Percentiles rank a stretch among this genome's conserved stretches.
Conservation (phyloP, 1,139 yeast genomes). For the Pneumocystis carinii region DNA sequence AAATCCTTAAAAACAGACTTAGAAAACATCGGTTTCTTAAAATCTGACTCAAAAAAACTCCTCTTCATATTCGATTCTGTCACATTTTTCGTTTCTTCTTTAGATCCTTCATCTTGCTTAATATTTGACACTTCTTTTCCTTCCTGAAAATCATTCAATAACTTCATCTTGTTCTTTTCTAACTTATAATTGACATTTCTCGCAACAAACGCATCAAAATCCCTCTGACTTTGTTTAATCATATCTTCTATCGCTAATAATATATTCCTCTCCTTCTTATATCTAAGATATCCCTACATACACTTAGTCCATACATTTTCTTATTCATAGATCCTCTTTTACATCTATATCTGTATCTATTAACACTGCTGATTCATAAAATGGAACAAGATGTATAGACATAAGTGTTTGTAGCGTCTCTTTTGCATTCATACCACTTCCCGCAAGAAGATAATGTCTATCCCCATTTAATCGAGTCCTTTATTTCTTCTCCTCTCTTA, state of each 20-base stretch:
- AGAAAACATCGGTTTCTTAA: neutral
- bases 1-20: neutral
- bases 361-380: constrained; percentile 18
- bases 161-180: constrained; percentile 37
- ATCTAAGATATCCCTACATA: constrained; percentile 28
- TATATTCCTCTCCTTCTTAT: constrained; percentile 70
- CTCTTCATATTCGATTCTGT: neutral
- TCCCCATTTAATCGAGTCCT: constrained; percentile 16
- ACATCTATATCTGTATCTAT: constrained; percentile 21
- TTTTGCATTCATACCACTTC: constrained; percentile 79
- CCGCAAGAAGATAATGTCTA: constrained; percentile 66
- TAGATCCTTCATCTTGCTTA: constrained; percentile 31
- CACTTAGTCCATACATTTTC: neutral
- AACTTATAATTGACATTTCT: constrained; percentile 69
- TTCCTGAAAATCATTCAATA: constrained; percentile 23
- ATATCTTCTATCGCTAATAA: constrained; percentile 74
- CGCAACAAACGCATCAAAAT: constrained; percentile 64
- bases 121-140: constrained; percentile 52
- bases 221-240: constrained; percentile 56
- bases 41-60: neutral
- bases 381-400: constrained; percentile 20
- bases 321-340: neutral
- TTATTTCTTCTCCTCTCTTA: constrained; percentile 15
- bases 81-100: neutral
- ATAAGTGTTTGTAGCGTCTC: constrained; percentile 55